Conservation (phyloP, 371 early-diverging fungal genomes). For the Mortierella sp. region DNA sequence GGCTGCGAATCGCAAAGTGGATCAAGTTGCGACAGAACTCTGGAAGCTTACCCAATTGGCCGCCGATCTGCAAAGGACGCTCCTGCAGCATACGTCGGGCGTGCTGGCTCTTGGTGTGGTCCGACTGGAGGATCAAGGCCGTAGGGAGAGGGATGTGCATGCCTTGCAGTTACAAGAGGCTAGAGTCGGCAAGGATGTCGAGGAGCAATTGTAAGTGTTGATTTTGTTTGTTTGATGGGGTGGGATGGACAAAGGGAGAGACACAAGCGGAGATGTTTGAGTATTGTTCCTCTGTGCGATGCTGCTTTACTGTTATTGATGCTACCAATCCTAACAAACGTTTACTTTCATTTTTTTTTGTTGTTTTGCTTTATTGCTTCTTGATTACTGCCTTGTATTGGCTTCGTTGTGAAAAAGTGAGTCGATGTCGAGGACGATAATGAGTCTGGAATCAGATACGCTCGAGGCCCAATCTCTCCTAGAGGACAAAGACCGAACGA, state of each 20-base stretch:
- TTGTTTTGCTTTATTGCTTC: not conserved
- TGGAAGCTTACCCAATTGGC: slow-evolving; percentile 72
- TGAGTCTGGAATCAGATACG: slow-evolving; percentile 41
- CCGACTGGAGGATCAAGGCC: slow-evolving; percentile 57
- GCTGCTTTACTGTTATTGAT: not conserved
- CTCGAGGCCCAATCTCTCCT: slow-evolving; percentile 45
- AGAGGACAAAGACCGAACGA: slow-evolving; percentile 53
- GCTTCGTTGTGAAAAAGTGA: slow-evolving; percentile 12
- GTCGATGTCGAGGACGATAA: slow-evolving; percentile 41
- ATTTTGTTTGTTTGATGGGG: not conserved
- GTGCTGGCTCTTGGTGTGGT: slow-evolving; percentile 68
- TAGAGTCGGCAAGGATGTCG: slow-evolving; percentile 18
- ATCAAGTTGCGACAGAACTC: slow-evolving; percentile 76
- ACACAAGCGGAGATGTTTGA: not conserved
- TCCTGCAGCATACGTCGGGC: slow-evolving; percentile 80
- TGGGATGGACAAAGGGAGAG: not conserved
- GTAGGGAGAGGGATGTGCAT: slow-evolving; percentile 43
- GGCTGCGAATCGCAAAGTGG: slow-evolving; percentile 74
- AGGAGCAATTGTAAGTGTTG: slow-evolving; percentile 41
- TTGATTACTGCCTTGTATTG: not conserved
- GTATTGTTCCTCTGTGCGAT: not conserved
- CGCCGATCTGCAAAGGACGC: slow-evolving; percentile 72
- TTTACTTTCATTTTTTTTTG: not conserved
- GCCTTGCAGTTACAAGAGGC: slow-evolving; percentile 33
- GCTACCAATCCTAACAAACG: not conserved